phyloP scores from a whole-genome alignment of 2,329 filamentous ascomycete genomes.

The Domatiomyces globalis region DNA sequence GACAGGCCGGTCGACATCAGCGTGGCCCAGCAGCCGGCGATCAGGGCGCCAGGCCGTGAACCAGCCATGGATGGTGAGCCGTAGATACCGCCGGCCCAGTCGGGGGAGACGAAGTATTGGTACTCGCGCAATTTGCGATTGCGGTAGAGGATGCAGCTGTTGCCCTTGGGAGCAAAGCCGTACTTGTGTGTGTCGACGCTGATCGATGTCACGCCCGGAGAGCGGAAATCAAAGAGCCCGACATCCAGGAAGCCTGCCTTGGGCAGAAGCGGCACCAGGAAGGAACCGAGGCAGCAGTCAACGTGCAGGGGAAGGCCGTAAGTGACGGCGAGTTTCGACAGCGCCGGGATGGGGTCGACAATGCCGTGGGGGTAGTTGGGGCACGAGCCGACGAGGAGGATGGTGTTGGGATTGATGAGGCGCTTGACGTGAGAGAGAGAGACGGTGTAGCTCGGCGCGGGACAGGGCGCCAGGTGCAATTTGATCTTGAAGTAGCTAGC shows the following conservation, averaged over 20 bases:
- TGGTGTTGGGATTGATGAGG: conserved; percentile 84
- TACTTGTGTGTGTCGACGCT: conserved; percentile 98
- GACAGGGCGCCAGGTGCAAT: conserved; percentile 73
- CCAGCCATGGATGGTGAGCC: conserved; percentile 85
- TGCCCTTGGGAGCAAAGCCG: conserved; percentile 95
- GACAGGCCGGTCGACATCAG: conserved; percentile 76
- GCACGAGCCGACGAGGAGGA: conserved; percentile 83
- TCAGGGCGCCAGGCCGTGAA: conserved; percentile 80
- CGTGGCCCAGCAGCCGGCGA: conserved; percentile 89
- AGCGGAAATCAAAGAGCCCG: conserved; percentile 80
- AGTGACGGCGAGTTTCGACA: conserved; percentile 68
- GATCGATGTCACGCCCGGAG: conserved; percentile 89
- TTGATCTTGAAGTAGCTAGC: conserved; percentile 95
- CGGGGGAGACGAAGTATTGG: conserved; percentile 91
- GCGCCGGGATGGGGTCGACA: conserved; percentile 78
- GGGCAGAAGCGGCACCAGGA: conserved; percentile 81
- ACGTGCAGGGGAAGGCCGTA: conserved; percentile 81
- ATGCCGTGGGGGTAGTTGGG: conserved; percentile 98
- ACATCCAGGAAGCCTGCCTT: conserved; percentile 69
- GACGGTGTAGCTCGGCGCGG: conserved; percentile 72
- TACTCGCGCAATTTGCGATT: conserved; percentile 62
- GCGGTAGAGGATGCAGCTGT: conserved; percentile 84
- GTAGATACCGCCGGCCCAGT: conserved; percentile 94
- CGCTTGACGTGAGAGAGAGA: conserved; percentile 63
- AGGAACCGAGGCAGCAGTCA: conserved; percentile 93